Conservation (phyloP, 768 basidiomycete genomes). For the Melanogaster broomeanus region DNA sequence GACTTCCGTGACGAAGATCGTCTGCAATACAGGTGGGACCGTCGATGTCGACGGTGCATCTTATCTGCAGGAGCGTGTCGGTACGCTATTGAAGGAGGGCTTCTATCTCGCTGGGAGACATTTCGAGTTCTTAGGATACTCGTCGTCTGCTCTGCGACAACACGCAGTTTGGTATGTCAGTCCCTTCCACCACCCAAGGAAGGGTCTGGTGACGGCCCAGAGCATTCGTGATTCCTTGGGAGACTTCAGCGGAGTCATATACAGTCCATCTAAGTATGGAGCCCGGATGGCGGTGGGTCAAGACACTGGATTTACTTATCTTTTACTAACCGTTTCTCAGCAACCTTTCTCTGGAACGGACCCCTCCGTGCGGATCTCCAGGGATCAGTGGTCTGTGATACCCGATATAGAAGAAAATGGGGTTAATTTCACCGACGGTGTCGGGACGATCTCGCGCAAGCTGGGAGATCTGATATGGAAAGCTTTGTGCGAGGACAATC, state of each 20-base stretch:
- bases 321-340: slow-evolving; percentile 17
- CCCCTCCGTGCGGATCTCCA: slow-evolving; percentile 58
- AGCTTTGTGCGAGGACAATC: slow-evolving; percentile 47
- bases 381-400: slow-evolving; percentile 63
- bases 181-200: slow-evolving; percentile 52
- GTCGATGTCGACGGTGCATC: slow-evolving; percentile 58
- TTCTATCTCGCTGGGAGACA: slow-evolving; percentile 68
- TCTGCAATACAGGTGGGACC: slow-evolving; percentile 71
- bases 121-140: slow-evolving; percentile 85
- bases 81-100: slow-evolving; percentile 57
- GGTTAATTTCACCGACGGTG: slow-evolving; percentile 72
- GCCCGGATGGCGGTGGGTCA: slow-evolving; percentile 62
- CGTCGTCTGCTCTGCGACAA: slow-evolving; percentile 71
- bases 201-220: slow-evolving; percentile 51
- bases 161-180: slow-evolving; percentile 84
- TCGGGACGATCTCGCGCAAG: slow-evolving; percentile 71
- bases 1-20: slow-evolving; percentile 85
- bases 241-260: slow-evolving; percentile 60
- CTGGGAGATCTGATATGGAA: slow-evolving; percentile 63
- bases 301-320: neutral
- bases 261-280: slow-evolving; percentile 75
- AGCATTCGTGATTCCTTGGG: slow-evolving; percentile 66
- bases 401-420: slow-evolving; percentile 50
- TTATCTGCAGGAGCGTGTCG: slow-evolving; percentile 62
- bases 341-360: slow-evolving; percentile 87